A percentile compares a stretch with the other conserved stretches of the same genome.
phyloP scores from a whole-genome alignment of 2,329 filamentous ascomycete genomes.

The Colletotrichum chrysophilum region DNA sequence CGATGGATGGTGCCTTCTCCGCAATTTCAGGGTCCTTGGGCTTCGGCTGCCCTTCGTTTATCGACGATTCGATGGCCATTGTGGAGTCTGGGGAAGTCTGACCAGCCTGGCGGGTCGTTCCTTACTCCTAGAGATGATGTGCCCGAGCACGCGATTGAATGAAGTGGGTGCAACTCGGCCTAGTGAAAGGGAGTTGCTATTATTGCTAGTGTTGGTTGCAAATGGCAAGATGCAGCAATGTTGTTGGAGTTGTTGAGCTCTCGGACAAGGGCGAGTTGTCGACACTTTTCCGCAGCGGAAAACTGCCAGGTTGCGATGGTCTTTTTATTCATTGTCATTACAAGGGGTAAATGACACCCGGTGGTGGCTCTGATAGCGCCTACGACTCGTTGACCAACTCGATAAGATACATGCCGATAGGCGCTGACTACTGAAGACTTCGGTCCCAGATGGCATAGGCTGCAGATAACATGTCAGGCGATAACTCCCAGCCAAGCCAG shows the following conservation, averaged over 20 bases:
- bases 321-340: neutral
- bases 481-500: neutral
- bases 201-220: neutral
- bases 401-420: neutral
- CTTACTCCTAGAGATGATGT: neutral
- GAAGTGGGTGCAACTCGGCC: neutral
- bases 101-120: neutral
- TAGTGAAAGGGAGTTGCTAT: neutral
- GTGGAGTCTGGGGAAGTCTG: neutral
- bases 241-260: neutral
- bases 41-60: neutral
- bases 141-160: neutral
- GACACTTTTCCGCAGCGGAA: neutral
- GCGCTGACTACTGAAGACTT: neutral
- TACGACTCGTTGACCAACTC: neutral
- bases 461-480: constrained; percentile 12
- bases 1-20: neutral
- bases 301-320: neutral
- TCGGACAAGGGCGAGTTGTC: neutral
- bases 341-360: neutral
- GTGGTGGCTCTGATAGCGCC: neutral
- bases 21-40: constrained; percentile 7
- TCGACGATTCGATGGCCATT: constrained; percentile 4
- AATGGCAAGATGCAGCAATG: neutral
- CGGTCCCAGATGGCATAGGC: neutral